These are phyloP conservation scores for Zymoseptoria brevis DNA, from an alignment of 2,329 filamentous ascomycete species.

Conservation along the genomic window DNA sequence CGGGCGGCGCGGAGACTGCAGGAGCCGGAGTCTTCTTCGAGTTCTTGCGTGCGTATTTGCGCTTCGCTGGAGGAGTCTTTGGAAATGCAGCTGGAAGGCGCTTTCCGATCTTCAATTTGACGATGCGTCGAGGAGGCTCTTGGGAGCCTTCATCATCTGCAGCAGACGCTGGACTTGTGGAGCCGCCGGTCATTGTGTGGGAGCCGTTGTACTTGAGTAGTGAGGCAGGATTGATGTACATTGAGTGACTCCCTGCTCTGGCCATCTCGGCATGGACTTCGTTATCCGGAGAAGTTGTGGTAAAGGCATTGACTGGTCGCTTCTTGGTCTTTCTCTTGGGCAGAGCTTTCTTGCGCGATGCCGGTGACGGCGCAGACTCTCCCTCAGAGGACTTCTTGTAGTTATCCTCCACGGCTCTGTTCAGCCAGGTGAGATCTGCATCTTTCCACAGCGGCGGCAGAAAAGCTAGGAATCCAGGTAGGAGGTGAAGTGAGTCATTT, in stretches of 20 bases:
- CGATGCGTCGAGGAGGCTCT: background rate
- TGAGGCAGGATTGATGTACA: background rate
- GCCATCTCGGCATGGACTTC: background rate
- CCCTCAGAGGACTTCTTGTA: background rate
- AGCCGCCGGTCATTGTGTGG: background rate
- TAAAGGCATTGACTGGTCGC: slow-evolving; percentile 13
- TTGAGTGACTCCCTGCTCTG: background rate
- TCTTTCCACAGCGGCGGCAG: slow-evolving; percentile 12
- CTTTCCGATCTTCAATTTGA: background rate
- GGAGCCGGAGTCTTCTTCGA: background rate
- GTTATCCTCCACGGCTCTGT: slow-evolving; percentile 6
- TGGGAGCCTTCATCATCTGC: background rate
- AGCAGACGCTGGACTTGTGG: background rate
- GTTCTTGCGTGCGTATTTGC: background rate
- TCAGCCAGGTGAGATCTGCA: slow-evolving; percentile 9
- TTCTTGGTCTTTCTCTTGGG: slow-evolving; percentile 5
- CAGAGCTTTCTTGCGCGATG: background rate
- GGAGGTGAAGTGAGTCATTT: slow-evolving; percentile 4
- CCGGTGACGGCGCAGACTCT: background rate
- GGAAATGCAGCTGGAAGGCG: background rate
- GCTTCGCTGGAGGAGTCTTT: background rate
- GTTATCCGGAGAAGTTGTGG: background rate
- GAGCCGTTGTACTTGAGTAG: background rate
- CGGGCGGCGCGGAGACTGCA: background rate
- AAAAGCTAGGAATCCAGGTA: slow-evolving; percentile 10